Percentiles rank a stretch among this genome's conserved stretches.
Conservation (phyloP, 306 rosid genomes). For the Gastrolobium villosum region DNA sequence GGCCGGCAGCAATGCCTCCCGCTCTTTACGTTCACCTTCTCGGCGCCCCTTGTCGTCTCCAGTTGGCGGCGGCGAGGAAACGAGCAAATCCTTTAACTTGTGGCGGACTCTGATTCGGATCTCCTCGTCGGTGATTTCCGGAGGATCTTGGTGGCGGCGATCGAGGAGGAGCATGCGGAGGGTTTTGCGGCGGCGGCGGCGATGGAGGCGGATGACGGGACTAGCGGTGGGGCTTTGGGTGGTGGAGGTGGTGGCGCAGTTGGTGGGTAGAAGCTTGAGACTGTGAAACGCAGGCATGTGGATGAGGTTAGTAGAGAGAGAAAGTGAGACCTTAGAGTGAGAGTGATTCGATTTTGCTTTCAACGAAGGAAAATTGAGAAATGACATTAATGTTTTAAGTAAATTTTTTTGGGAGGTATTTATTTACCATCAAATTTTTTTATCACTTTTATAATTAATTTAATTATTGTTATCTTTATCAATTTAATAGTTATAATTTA, state of each 20-base stretch:
- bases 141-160: slow-evolving; percentile 56
- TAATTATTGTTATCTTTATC: too few species aligned
- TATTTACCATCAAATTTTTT: too few species aligned
- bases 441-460: too few species aligned
- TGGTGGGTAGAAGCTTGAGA: slow-evolving; percentile 79
- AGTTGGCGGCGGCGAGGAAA: slow-evolving; percentile 67
- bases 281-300: slow-evolving; percentile 74
- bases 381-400: not conserved
- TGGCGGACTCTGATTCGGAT: slow-evolving; percentile 67
- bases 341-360: slow-evolving; percentile 41
- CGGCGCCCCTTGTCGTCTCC: slow-evolving; percentile 57
- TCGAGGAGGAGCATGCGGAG: slow-evolving; percentile 83
- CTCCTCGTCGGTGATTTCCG: slow-evolving; percentile 49
- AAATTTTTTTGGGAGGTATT: too few species aligned
- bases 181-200: slow-evolving; percentile 70
- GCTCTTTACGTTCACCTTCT: slow-evolving; percentile 41
- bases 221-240: slow-evolving; percentile 75
- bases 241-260: slow-evolving; percentile 66
- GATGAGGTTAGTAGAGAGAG: slow-evolving; percentile 44
- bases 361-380: not conserved
- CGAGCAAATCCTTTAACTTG: slow-evolving; percentile 78
- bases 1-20: slow-evolving; percentile 44
- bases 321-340: slow-evolving; percentile 37
- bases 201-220: slow-evolving; percentile 70
- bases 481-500: too few species aligned